A percentile compares a stretch with the other conserved stretches of the same genome.
phyloP scores from a whole-genome alignment of 768 basidiomycete species.

The Boletus sensibilis region DNA sequence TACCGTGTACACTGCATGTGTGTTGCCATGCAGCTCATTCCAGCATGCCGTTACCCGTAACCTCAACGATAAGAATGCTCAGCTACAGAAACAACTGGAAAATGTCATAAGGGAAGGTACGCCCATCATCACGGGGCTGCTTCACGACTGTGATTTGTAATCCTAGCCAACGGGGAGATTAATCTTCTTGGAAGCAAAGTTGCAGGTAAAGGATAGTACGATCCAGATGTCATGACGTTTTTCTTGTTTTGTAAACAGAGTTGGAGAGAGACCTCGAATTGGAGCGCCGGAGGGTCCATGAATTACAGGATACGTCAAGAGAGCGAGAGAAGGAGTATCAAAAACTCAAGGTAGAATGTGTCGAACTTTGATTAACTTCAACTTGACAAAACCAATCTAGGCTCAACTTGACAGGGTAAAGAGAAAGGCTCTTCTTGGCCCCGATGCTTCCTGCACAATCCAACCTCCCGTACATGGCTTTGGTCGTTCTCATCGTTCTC shows the following conservation, averaged over 20 bases:
- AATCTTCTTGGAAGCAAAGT: slow-evolving; percentile 67
- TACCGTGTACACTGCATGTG: neutral
- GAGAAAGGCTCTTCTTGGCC: slow-evolving; percentile 71
- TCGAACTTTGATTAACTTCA: neutral
- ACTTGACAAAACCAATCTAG: slow-evolving; percentile 35
- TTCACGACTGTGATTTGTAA: neutral
- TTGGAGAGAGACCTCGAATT: slow-evolving; percentile 78
- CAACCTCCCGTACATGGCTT: slow-evolving; percentile 21
- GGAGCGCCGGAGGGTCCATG: slow-evolving; percentile 71
- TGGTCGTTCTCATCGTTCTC: slow-evolving; percentile 15
- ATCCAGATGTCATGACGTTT: neutral
- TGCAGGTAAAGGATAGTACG: slow-evolving; percentile 42
- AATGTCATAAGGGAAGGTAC: slow-evolving; percentile 83
- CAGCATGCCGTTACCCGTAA: slow-evolving; percentile 82
- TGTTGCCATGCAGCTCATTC: slow-evolving; percentile 46
- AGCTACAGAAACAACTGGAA: slow-evolving; percentile 81
- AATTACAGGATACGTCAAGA: slow-evolving; percentile 68
- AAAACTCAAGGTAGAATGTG: slow-evolving; percentile 64
- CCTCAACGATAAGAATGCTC: slow-evolving; percentile 78
- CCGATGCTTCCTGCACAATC: slow-evolving; percentile 21
- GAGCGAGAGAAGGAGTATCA: slow-evolving; percentile 87
- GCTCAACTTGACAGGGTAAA: slow-evolving; percentile 80
- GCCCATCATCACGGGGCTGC: neutral
- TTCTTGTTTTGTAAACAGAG: slow-evolving; percentile 42
- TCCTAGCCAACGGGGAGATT: slow-evolving; percentile 74